These are phyloP conservation scores for Hysterium pulicare DNA, from an alignment of 2,329 filamentous ascomycete species.

Conservation along the genomic window DNA sequence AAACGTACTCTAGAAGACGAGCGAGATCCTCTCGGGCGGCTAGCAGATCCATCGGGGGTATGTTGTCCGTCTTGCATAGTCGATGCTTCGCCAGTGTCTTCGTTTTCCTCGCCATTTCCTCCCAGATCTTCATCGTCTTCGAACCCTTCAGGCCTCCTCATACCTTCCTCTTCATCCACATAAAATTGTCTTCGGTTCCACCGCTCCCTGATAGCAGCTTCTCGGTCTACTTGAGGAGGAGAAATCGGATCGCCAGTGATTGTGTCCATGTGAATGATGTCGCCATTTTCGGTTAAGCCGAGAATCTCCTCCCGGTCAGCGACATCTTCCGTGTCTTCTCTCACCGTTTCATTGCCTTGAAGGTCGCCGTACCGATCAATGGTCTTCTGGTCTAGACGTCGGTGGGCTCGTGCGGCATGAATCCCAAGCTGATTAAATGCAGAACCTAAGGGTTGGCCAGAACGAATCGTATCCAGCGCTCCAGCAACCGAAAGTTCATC, in stretches of 20 bases:
- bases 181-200: slow-evolving; percentile 80
- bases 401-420: slow-evolving; percentile 23
- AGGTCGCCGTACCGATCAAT: slow-evolving; percentile 28
- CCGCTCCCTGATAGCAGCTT: slow-evolving; percentile 56
- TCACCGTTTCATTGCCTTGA: slow-evolving; percentile 19
- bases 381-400: slow-evolving; percentile 28
- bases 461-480: slow-evolving; percentile 39
- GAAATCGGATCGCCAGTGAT: background rate
- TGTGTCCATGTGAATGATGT: background rate
- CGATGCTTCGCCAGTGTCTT: slow-evolving; percentile 1
- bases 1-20: slow-evolving; percentile 79
- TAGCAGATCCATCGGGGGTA: slow-evolving; percentile 1
- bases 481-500: slow-evolving; percentile 67
- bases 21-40: slow-evolving; percentile 51
- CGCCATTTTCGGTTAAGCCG: slow-evolving; percentile 3
- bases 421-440: slow-evolving; percentile 40
- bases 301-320: slow-evolving; percentile 17
- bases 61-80: slow-evolving; percentile 5
- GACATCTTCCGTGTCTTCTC: slow-evolving; percentile 22
- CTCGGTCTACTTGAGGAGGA: slow-evolving; percentile 17
- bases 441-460: slow-evolving; percentile 46
- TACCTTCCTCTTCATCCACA: slow-evolving; percentile 79
- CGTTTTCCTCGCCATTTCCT: slow-evolving; percentile 6
- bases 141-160: slow-evolving; percentile 27
- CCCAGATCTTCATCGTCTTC: slow-evolving; percentile 12